Evolutionary conservation across 2,329 filamentous ascomycete species (phyloP).

Genomic region (Calonectria fujianensis): DNA sequence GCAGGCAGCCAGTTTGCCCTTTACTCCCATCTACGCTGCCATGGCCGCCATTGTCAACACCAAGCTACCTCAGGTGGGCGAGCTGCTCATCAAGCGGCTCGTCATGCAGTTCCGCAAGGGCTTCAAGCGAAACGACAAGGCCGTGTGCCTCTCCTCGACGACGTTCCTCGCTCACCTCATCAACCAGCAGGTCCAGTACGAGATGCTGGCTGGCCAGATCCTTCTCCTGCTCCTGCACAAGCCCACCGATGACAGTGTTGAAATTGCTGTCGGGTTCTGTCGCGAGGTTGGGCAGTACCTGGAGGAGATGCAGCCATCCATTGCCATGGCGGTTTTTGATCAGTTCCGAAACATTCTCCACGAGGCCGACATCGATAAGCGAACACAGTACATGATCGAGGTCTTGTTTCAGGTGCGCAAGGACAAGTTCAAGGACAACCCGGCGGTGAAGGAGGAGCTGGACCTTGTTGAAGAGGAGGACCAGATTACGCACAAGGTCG

Average conservation of each 20-base stretch:
- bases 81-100: constrained; percentile 89
- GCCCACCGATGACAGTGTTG: constrained; percentile 96
- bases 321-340: constrained; percentile 93
- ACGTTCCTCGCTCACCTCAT: constrained; percentile 96
- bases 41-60: constrained; percentile 98
- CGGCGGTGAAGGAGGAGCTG: constrained; percentile 91
- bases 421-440: constrained; percentile 97
- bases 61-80: constrained; percentile 95
- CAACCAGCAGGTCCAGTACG: constrained; percentile 96
- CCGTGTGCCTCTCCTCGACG: constrained; percentile 93
- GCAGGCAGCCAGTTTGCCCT: constrained; percentile 94
- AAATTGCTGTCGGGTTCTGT: constrained; percentile 96
- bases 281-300: constrained; percentile 95
- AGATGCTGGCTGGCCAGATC: constrained; percentile 95
- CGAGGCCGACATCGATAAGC: constrained; percentile 97
- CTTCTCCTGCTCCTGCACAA: constrained; percentile 93
- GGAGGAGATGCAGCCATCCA: constrained; percentile 94
- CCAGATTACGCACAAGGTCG: constrained; percentile 92
- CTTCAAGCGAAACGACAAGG: constrained; percentile 97
- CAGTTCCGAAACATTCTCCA: constrained; percentile 96
- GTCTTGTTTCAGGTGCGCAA: constrained; percentile 97
- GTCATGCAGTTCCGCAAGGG: constrained; percentile 96
- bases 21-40: constrained; percentile 96
- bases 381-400: constrained; percentile 99
- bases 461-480: constrained; percentile 98